Evolutionary conservation across 2,329 filamentous ascomycete genomes (phyloP), one percentile per base, ranked within the genome.

Genomic region (Drechslerella dactyloides): DNA sequence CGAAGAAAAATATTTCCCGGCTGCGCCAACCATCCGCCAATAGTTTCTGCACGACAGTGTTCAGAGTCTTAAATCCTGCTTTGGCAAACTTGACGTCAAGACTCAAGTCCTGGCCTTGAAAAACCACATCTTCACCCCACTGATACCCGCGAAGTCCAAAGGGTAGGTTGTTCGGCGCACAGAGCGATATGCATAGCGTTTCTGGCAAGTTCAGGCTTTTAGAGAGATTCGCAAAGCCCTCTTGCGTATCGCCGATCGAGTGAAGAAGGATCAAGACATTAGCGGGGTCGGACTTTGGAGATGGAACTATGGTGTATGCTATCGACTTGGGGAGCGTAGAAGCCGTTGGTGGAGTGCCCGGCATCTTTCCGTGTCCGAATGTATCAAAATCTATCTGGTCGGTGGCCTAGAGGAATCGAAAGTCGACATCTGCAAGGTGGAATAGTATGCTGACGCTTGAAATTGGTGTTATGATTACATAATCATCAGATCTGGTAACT

Each of bases 201-300:
- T 92, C 90, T 0, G 91, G 91, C 1, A 96, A 85, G 72, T 84
- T 83, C 72, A 96, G 81, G 75, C 86, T 86, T 64, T 83, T 82
- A 19, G 87, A 90, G 73, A 96, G 89, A 50, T 81, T 81, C 69
- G 85, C 84, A 79, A 94, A 96, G 37, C 89, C 83, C 1, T 78
- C 77, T 69, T 90, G 85, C 35, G 85, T 86, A 80, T 96, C 92
- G 73, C 92, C 92, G 11, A 96, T 85, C 74, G 91, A 91, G 79
- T 96, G 92, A 66, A 96, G 86, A 57, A 96, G 85, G 77, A 96
- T 81, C 73, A 96, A 86, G 75, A 96, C 83, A 76, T 93, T 89
- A 8, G 89, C 86, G 11, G 74, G 17, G 66, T 74, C 64, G 70
- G 75, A 73, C 73, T 72, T 59, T 75, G 84, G 81, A 51, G 84